Conservation (phyloP, 768 basidiomycete species). For the Dendrothele bispora region DNA sequence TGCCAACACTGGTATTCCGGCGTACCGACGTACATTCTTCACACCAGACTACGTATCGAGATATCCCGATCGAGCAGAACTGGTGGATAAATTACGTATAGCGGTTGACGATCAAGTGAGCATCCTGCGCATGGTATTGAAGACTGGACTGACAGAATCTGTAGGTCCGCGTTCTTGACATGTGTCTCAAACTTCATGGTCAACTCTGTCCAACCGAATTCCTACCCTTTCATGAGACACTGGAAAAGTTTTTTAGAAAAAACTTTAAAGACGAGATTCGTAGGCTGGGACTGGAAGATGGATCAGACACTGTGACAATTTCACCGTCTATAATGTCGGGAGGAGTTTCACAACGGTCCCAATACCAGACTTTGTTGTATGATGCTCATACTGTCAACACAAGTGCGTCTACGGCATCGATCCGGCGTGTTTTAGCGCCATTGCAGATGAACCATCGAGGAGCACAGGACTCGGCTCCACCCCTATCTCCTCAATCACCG, state of each 20-base stretch:
- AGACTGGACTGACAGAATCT: not conserved
- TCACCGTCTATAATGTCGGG: slow-evolving; percentile 39
- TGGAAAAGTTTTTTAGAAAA: slow-evolving; percentile 82
- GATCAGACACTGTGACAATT: slow-evolving; percentile 45
- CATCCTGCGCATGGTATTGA: slow-evolving; percentile 4
- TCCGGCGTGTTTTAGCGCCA: slow-evolving; percentile 42
- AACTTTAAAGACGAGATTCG: slow-evolving; percentile 84
- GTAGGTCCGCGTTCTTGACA: slow-evolving; percentile 78
- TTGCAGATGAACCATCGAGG: slow-evolving; percentile 55
- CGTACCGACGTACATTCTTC: slow-evolving; percentile 79
- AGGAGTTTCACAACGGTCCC: slow-evolving; percentile 31
- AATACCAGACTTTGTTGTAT: slow-evolving; percentile 48
- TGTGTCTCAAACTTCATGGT: slow-evolving; percentile 81
- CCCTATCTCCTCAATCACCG: slow-evolving; percentile 40
- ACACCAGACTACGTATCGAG: slow-evolving; percentile 62
- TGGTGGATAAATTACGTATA: slow-evolving; percentile 68
- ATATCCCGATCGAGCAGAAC: slow-evolving; percentile 68
- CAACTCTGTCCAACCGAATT: slow-evolving; percentile 84
- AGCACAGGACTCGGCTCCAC: slow-evolving; percentile 43
- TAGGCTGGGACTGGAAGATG: slow-evolving; percentile 59
- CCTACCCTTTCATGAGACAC: slow-evolving; percentile 87
- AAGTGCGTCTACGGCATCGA: slow-evolving; percentile 46
- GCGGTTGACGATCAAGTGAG: slow-evolving; percentile 84
- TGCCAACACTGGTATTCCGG: slow-evolving; percentile 69
- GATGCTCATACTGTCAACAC: slow-evolving; percentile 50